Evolutionary conservation across 768 basidiomycete genomes (phyloP).

Genomic region (Boletus pseudo-olivaceus): DNA sequence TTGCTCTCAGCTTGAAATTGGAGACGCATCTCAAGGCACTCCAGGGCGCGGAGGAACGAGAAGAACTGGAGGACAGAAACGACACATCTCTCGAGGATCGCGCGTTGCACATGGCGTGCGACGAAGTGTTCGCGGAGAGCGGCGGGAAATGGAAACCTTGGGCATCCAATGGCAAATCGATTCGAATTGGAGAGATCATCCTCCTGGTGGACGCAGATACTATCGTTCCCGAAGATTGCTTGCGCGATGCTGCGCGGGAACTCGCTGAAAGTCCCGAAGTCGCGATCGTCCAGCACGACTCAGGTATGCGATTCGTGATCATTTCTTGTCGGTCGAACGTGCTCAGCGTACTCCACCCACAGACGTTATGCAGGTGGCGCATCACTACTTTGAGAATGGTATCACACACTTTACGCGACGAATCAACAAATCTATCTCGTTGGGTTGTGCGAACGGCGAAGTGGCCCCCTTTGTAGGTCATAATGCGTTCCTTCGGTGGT

Average conservation of each 20-base stretch:
- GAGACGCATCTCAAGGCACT: conserved; percentile 35
- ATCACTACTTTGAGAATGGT: conserved; percentile 89
- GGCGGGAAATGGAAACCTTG: conserved; percentile 64
- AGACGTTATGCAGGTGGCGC: conserved; percentile 89
- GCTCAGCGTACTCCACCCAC: not conserved
- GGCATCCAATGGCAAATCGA: conserved; percentile 70
- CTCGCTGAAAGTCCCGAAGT: conserved; percentile 56
- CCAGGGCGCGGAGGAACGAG: conserved; percentile 43
- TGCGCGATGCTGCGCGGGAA: conserved; percentile 87
- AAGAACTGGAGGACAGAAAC: conserved; percentile 34
- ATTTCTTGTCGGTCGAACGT: conserved; percentile 18
- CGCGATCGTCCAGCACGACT: conserved; percentile 89
- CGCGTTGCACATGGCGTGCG: conserved; percentile 69
- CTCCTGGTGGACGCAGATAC: conserved; percentile 88
- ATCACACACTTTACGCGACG: conserved; percentile 86
- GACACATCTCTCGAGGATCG: conserved; percentile 60
- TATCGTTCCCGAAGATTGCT: conserved; percentile 85
- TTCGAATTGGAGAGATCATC: conserved; percentile 77
- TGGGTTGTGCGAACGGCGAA: conserved; percentile 77
- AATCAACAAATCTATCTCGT: conserved; percentile 80
- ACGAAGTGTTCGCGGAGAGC: conserved; percentile 62
- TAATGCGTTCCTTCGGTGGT: conserved; percentile 89
- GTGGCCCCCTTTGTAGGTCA: conserved; percentile 79
- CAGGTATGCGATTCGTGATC: conserved; percentile 45
- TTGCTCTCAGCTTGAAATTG: conserved; percentile 38